Conservation (phyloP, 345 rosid genomes). For the Conringia planisiliqua region DNA sequence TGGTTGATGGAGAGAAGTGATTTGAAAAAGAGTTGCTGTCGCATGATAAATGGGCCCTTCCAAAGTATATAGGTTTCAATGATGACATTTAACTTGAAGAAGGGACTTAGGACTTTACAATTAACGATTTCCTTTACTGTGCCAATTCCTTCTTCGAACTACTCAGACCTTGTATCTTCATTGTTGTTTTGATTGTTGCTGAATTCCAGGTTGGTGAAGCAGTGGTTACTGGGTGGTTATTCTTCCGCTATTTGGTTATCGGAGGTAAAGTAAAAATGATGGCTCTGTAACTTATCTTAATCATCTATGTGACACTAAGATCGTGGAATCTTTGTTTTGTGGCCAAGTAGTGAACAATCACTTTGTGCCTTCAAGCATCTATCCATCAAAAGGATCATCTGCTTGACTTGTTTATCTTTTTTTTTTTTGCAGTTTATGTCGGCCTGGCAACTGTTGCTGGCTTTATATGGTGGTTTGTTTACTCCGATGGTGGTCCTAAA, state of each 20-base stretch:
- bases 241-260: slow-evolving; percentile 95
- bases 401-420: slow-evolving; percentile 8
- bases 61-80: not conserved
- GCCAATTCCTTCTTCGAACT: not conserved
- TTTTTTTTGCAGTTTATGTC: slow-evolving; percentile 74
- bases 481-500: slow-evolving; percentile 82
- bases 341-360: not conserved
- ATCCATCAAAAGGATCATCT: not conserved
- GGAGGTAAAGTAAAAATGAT: slow-evolving; percentile 65
- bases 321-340: not conserved
- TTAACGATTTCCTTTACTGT: not conserved
- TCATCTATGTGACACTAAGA: not conserved
- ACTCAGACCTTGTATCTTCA: slow-evolving; percentile 3
- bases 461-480: slow-evolving; percentile 95
- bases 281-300: slow-evolving; percentile 2
- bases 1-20: not conserved
- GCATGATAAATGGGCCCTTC: not conserved
- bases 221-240: slow-evolving; percentile 95
- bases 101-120: not conserved
- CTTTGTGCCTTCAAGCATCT: slow-evolving; percentile 3
- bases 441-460: slow-evolving; percentile 99
- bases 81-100: slow-evolving; percentile 1
- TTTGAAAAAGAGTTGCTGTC: no score
- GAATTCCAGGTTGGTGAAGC: slow-evolving; percentile 88
- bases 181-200: slow-evolving; percentile 23